phyloP scores from a whole-genome alignment of 352 stramenopile genomes.

The Thalassiosira mediterranea region DNA sequence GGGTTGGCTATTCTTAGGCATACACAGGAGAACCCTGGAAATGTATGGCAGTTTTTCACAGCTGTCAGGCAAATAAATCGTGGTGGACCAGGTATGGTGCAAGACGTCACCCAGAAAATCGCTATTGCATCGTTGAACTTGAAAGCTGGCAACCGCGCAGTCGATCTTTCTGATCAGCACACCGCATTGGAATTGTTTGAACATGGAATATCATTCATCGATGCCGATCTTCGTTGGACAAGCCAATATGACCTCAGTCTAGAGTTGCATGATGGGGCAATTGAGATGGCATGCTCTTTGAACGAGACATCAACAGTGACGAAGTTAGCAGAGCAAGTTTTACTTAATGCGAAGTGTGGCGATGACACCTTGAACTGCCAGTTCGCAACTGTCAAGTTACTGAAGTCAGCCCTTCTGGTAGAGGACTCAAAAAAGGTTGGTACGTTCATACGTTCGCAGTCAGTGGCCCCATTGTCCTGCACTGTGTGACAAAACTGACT shows the following conservation, averaged over 20 bases:
- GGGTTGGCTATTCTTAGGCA: slow-evolving; percentile 19
- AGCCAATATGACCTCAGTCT: slow-evolving; percentile 1
- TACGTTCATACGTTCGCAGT: too few species aligned
- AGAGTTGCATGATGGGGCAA: slow-evolving; percentile 17
- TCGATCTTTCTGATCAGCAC: slow-evolving; percentile 11
- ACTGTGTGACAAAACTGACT: too few species aligned
- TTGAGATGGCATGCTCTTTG: slow-evolving; percentile 4
- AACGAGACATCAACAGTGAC: slow-evolving; percentile 1
- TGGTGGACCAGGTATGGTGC: background rate
- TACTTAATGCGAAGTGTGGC: slow-evolving; percentile 12
- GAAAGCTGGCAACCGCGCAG: slow-evolving; percentile 21
- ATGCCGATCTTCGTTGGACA: slow-evolving; percentile 7
- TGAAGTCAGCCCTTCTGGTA: background rate
- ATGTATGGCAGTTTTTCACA: slow-evolving; percentile 10
- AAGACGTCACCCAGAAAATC: background rate
- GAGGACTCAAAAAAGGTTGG: background rate
- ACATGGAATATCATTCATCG: slow-evolving; percentile 23
- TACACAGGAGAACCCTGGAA: background rate
- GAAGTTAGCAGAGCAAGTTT: background rate
- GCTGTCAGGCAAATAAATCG: slow-evolving; percentile 18
- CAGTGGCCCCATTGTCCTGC: too few species aligned
- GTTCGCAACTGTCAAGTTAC: background rate
- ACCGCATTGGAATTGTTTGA: slow-evolving; percentile 20
- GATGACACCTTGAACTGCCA: slow-evolving; percentile 21
- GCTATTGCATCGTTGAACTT: slow-evolving; percentile 13